Percentiles rank a stretch among this genome's conserved stretches.
phyloP scores from a whole-genome alignment of 352 stramenopile genomes.

The Stramenopiles sp. region DNA sequence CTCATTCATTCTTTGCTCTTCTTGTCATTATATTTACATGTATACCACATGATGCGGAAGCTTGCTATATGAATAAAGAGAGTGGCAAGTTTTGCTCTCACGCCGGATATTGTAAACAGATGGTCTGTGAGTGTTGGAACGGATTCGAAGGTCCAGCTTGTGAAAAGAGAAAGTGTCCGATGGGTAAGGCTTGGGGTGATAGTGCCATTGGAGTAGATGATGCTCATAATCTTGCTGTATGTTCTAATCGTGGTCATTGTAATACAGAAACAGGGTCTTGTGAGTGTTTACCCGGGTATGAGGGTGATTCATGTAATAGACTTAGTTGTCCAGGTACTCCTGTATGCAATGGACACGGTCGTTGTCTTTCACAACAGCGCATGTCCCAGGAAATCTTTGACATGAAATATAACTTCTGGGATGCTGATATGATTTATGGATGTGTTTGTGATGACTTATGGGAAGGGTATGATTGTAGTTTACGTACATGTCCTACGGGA shows the following conservation, averaged over 20 bases:
- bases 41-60: too few species aligned
- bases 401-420: too few species aligned
- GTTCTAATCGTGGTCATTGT: slow-evolving; percentile 7
- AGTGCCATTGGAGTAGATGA: not conserved
- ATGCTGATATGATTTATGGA: slow-evolving; percentile 13
- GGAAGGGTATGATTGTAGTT: slow-evolving; percentile 38
- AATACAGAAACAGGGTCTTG: not conserved
- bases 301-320: slow-evolving; percentile 1
- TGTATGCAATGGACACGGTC: slow-evolving; percentile 31
- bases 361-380: slow-evolving; percentile 29
- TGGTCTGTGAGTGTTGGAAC: too few species aligned
- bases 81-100: too few species aligned
- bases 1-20: too few species aligned
- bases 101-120: too few species aligned
- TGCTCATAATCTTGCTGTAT: slow-evolving; percentile 3
- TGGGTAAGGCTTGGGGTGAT: not conserved
- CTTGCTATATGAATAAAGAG: too few species aligned
- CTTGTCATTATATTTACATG: too few species aligned
- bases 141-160: too few species aligned
- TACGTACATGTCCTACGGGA: slow-evolving; percentile 28
- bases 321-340: too few species aligned
- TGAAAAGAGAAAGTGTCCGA: too few species aligned
- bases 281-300: slow-evolving; percentile 7
- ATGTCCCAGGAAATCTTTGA: too few species aligned
- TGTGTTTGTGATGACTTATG: slow-evolving; percentile 34